Base-by-base conservation (phyloP, 257 asterid species). In the Phtheirospermum japonicum region DNA sequence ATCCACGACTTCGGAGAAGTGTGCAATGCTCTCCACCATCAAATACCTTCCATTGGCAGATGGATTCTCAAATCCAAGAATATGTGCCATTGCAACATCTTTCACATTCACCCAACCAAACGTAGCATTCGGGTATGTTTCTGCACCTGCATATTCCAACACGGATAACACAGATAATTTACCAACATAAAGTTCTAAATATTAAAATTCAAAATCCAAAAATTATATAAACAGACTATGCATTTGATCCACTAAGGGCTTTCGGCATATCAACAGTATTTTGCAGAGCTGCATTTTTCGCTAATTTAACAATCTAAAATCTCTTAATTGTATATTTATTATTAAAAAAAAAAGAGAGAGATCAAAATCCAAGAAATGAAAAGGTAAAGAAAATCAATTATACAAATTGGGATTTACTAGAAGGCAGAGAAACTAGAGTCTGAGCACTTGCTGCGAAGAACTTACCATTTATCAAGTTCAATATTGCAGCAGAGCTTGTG, bases 81-180 rank as follows among this genome's bases (percentile, higher is more conserved):
- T 60, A 62, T 81, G 87, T 23, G 84, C 84, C 59, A 43, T 4
- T n/a, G 82, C 87, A 62, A 81, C 83, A 63, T 81, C 87, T 72
- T 68, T 78, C 20, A 78, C 84, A 58, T 82, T 72, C 11, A 76
- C 71, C 85, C 88, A 79, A 18, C 81, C 80, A 48, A 71, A 67
- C 12, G 83, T 31, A 12, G 76, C 36, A 67, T 82, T 76, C 12
- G 79, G 73, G 66, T 68, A 79, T 48, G 85, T 69, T 60, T 79
- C 79, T 10, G 77, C 75, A 54, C 85, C 88, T 76, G 81, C 74
- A 71, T 37, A 58, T 72, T 62, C 13, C 67, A 66, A 51, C 40
- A 71, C 8, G 57, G 40, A 51, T 18, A 36, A 17, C 52, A 62
- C 52, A 62, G 7, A 46, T 46, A 46, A 43, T 20, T 9, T 37